Evolutionary conservation across 257 asterid species (phyloP), one percentile per base, ranked within the genome.

Genomic region (Lithospermum erythrorhizon): DNA sequence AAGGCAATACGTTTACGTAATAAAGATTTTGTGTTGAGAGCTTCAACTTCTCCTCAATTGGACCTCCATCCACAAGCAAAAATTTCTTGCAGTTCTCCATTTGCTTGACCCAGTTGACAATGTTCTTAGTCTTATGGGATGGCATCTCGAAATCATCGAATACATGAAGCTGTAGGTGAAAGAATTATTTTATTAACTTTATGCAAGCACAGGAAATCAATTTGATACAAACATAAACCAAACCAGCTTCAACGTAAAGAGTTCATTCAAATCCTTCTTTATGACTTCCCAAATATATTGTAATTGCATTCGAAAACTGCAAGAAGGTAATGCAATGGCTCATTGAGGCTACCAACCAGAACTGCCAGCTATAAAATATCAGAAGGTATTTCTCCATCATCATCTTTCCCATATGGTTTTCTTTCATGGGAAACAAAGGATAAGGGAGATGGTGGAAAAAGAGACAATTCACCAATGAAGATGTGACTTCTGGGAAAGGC

Each of bases 1-100:
- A 73, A 63, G 97, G 98, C 69, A 91, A 71, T n/a, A 91, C 86
- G 17, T 91, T 88, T 54, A 84, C 95, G 68, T 86, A 91, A 62
- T 88, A 90, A 58, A 89, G 32, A 78, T 91, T 91, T 70, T 88
- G 95, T 57, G 98, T 86, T 58, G 95, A 95, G 70, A 81, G 75
- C 81, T 78, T 91, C 66, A 91, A 80, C 68, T 86, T 88, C 67
- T 84, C 95, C 21, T 70, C 70, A 68, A 89, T 83, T 16, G 79
- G 78, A 58, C 89, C 95, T 47, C 87, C 96, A 63, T 91, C 97
- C 73, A 91, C 97, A 55, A 91, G 56, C 73, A 86, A 81, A 68
- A 86, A 75, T 74, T 88, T 88, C 83, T 86, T 91, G 62, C 87
- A 59, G 58, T 71, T 73, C 80, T 81, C 95, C 85, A 91, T 63